phyloP scores from a whole-genome alignment of 345 rosid genomes.

The Tarenaya hassleriana region DNA sequence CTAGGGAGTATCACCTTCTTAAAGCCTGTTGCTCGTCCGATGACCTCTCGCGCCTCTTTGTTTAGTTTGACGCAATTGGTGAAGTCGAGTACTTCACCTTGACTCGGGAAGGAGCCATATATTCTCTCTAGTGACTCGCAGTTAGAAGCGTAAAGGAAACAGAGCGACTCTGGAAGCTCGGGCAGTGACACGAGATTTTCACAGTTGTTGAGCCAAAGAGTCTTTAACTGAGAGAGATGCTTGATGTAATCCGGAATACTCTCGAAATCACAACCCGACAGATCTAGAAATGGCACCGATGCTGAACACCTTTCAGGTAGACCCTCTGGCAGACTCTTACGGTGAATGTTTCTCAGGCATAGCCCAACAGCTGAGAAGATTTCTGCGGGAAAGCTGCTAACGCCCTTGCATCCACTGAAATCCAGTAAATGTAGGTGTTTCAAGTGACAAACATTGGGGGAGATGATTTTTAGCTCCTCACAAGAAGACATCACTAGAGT shows the following conservation, averaged over 20 bases:
- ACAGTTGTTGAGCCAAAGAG: constrained; percentile 19
- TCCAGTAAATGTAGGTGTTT: not conserved
- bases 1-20: too few species aligned
- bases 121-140: constrained; percentile 23
- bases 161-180: constrained; percentile 12
- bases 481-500: not conserved
- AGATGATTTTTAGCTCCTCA: not conserved
- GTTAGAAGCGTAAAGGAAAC: constrained; percentile 13
- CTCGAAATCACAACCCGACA: constrained; percentile 8
- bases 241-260: not conserved
- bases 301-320: not conserved
- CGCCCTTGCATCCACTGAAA: not conserved
- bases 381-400: not conserved
- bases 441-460: constrained; percentile 1
- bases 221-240: not conserved
- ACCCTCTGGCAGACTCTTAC: too few species aligned
- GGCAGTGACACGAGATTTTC: constrained; percentile 7
- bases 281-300: too few species aligned
- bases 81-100: too few species aligned
- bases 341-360: not conserved
- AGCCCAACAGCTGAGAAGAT: constrained; percentile 1
- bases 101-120: too few species aligned
- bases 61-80: too few species aligned
- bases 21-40: too few species aligned
- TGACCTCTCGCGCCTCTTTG: too few species aligned